Percentiles rank a stretch among this genome's conserved stretches.
These are phyloP conservation scores for Achlya hypogyna DNA, from an alignment of 352 stramenopile species.

Conservation along the genomic window DNA sequence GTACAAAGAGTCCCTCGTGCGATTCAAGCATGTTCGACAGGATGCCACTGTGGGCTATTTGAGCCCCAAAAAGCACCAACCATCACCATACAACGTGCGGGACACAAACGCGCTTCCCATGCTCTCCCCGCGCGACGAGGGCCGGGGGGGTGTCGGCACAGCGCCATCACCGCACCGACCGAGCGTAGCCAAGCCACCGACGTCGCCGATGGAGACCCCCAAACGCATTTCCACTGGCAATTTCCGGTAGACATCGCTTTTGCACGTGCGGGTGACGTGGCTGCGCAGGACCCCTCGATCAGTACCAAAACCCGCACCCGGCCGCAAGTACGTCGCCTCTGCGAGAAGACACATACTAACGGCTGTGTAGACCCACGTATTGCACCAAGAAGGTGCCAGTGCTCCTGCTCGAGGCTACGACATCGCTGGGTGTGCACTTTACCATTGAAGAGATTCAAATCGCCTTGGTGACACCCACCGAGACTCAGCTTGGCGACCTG, in stretches of 20 bases:
- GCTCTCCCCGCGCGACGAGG: neutral
- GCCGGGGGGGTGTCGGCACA: neutral
- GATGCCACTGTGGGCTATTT: conserved; percentile 63
- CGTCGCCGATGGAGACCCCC: too few species aligned
- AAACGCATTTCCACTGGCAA: too few species aligned
- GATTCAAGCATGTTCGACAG: conserved; percentile 54
- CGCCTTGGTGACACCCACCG: conserved; percentile 26
- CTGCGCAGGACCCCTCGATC: too few species aligned
- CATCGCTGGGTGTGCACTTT: conserved; percentile 46
- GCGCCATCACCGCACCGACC: neutral
- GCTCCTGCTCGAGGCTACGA: conserved; percentile 55
- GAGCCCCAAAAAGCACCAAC: conserved; percentile 25
- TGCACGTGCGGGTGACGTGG: too few species aligned
- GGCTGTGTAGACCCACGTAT: conserved; percentile 11
- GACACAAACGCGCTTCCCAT: neutral
- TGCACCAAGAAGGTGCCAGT: conserved; percentile 25
- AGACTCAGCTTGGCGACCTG: conserved; percentile 33
- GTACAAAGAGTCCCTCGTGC: conserved; percentile 45
- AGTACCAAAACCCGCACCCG: neutral
- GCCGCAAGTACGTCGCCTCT: neutral
- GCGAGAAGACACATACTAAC: neutral
- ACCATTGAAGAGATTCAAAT: conserved; percentile 53
- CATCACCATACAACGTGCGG: neutral
- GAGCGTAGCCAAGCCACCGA: neutral
- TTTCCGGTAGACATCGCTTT: too few species aligned